These are phyloP conservation scores for Botrytis aclada DNA, from an alignment of 2,329 filamentous ascomycete species.

Conservation along the genomic window DNA sequence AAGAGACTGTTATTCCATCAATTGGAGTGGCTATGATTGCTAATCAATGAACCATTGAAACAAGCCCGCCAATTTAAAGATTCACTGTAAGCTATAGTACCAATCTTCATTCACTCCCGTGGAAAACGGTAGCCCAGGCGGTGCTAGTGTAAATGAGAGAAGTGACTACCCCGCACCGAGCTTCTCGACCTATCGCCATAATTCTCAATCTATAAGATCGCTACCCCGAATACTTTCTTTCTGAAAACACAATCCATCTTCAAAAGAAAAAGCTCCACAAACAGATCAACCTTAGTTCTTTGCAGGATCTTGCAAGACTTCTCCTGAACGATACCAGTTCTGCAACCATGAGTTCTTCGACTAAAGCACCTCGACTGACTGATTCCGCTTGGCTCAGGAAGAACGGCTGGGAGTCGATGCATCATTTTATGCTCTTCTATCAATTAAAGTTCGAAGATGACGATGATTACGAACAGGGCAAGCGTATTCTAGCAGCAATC, in stretches of 20 bases:
- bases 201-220: not conserved
- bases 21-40: not conserved
- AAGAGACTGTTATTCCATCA: not conserved
- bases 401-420: not conserved
- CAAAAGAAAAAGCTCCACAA: not conserved
- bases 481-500: not conserved
- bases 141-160: not conserved
- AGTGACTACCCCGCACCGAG: not conserved
- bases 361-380: too few relatives aligned
- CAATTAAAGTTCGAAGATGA: not conserved
- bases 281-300: not conserved
- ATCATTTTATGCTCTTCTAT: not conserved
- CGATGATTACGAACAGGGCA: not conserved
- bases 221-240: not conserved
- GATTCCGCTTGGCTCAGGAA: not conserved
- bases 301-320: not conserved
- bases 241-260: not conserved
- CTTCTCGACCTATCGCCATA: not conserved
- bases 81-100: not conserved
- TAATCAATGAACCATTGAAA: not conserved
- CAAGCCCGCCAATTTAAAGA: not conserved
- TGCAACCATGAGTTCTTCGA: not conserved
- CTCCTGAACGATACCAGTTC: not conserved
- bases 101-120: not conserved
- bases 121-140: too few relatives aligned